Evolutionary conservation across 805 yeast genomes (phyloP).

Genomic region (Metschnikowia baotianmanensis): DNA sequence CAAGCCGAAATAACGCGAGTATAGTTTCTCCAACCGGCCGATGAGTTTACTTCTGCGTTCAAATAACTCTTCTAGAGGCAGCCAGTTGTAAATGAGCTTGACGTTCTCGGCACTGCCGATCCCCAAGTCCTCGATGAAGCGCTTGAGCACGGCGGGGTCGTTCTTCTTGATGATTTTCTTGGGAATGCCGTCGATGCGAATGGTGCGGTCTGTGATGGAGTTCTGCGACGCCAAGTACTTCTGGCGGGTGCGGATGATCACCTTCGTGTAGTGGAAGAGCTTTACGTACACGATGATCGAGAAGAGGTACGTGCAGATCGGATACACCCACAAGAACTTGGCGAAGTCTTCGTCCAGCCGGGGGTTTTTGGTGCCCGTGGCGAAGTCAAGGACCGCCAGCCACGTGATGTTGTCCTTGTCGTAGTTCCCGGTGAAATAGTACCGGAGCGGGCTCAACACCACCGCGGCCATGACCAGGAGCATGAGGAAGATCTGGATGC

Average conservation of each 20-base stretch:
- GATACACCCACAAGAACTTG: slow-evolving; percentile 49
- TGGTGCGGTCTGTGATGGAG: slow-evolving; percentile 59
- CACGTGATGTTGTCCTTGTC: slow-evolving; percentile 36
- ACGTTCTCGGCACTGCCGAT: slow-evolving; percentile 55
- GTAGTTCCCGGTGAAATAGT: slow-evolving; percentile 42
- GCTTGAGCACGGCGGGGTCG: slow-evolving; percentile 42
- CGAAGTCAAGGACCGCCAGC: slow-evolving; percentile 11
- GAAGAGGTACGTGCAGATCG: slow-evolving; percentile 55
- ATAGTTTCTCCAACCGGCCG: slow-evolving; percentile 38
- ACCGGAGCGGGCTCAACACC: slow-evolving; percentile 37
- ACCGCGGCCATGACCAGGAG: slow-evolving; percentile 25
- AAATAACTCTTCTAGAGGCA: slow-evolving; percentile 40
- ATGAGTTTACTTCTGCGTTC: slow-evolving; percentile 31
- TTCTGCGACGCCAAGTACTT: slow-evolving; percentile 57
- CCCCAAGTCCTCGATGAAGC: slow-evolving; percentile 53
- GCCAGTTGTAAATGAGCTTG: slow-evolving; percentile 46
- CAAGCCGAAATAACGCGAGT: slow-evolving; percentile 43
- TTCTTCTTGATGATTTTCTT: slow-evolving; percentile 33
- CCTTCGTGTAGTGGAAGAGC: slow-evolving; percentile 46
- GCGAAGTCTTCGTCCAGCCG: slow-evolving; percentile 38
- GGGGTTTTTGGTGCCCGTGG: slow-evolving; percentile 17
- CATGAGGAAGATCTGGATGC: slow-evolving; percentile 22
- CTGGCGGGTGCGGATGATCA: slow-evolving; percentile 52
- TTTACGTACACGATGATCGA: slow-evolving; percentile 46
- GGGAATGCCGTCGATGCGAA: slow-evolving; percentile 55